These are phyloP conservation scores for Pichia heedii DNA, from an alignment of 805 yeast species.

Conservation along the genomic window DNA sequence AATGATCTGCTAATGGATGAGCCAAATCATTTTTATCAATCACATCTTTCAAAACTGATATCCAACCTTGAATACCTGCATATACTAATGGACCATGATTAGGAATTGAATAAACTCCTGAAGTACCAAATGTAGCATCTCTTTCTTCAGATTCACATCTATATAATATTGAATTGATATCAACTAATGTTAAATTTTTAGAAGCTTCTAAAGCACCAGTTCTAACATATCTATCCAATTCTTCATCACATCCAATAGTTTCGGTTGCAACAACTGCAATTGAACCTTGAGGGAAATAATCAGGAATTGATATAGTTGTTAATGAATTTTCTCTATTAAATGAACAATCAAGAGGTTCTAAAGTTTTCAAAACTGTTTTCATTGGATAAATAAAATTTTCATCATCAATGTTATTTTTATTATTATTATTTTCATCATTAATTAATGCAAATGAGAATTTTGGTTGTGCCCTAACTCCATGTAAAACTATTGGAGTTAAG, in stretches of 20 bases:
- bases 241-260: constrained; percentile 55
- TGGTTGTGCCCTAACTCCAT: constrained; percentile 50
- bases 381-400: constrained; percentile 42
- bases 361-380: constrained; percentile 50
- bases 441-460: constrained; percentile 51
- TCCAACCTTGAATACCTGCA: constrained; percentile 94
- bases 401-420: not conserved
- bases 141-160: constrained; percentile 82
- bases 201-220: constrained; percentile 75
- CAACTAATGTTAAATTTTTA: constrained; percentile 46
- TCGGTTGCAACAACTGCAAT: constrained; percentile 74
- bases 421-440: constrained; percentile 14
- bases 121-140: constrained; percentile 62
- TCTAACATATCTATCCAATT: constrained; percentile 58
- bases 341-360: constrained; percentile 42
- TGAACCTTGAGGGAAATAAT: constrained; percentile 77
- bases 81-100: constrained; percentile 63
- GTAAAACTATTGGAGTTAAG: constrained; percentile 47
- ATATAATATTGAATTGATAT: constrained; percentile 67
- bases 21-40: constrained; percentile 68
- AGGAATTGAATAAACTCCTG: constrained; percentile 72
- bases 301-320: constrained; percentile 50
- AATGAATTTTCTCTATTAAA: constrained; percentile 33
- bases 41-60: constrained; percentile 51
- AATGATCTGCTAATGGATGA: constrained; percentile 72